Evolutionary conservation across 1,284 basidiomycete genomes (phyloP).

Genomic region (Tausonia pullulans): DNA sequence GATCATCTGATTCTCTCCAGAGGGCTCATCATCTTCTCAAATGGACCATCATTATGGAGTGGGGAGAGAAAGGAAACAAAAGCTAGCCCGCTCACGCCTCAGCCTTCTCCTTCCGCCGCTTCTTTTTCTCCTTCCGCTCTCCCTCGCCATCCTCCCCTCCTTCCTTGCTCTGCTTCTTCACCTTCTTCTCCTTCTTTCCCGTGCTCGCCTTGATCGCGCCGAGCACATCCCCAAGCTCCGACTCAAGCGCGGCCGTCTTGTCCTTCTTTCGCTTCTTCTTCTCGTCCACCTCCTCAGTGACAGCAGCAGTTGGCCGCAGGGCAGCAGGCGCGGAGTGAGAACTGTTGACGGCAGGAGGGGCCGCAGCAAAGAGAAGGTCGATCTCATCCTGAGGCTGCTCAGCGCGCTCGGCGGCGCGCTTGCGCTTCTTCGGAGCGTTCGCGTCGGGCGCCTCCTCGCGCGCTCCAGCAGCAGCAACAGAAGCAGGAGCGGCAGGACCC

Average conservation of each 20-base stretch:
- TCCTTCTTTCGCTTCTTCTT: conserved; percentile 15
- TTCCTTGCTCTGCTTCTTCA: conserved; percentile 20
- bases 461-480: conserved; percentile 1
- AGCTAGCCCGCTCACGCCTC: too few relatives aligned
- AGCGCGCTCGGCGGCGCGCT: conserved; percentile 28
- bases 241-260: neutral
- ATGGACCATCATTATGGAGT: too few relatives aligned
- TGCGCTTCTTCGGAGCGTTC: conserved; percentile 21
- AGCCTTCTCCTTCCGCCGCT: conserved; percentile 7
- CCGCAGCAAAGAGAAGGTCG: conserved; percentile 47
- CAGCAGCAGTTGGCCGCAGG: neutral
- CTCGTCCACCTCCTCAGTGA: conserved; percentile 4
- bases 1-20: too few relatives aligned
- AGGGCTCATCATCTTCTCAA: too few relatives aligned
- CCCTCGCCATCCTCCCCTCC: conserved; percentile 23
- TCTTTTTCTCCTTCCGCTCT: conserved; percentile 23
- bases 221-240: conserved; percentile 6
- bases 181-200: conserved; percentile 21
- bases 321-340: neutral
- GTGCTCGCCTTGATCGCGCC: conserved; percentile 15
- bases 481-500: neutral
- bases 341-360: neutral
- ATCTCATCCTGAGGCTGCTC: conserved; percentile 48
- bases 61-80: too few relatives aligned
- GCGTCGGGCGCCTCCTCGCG: conserved; percentile 8